Evolutionary conservation across 352 stramenopile species (phyloP).

Genomic region (Globisporangium cystogenes): DNA sequence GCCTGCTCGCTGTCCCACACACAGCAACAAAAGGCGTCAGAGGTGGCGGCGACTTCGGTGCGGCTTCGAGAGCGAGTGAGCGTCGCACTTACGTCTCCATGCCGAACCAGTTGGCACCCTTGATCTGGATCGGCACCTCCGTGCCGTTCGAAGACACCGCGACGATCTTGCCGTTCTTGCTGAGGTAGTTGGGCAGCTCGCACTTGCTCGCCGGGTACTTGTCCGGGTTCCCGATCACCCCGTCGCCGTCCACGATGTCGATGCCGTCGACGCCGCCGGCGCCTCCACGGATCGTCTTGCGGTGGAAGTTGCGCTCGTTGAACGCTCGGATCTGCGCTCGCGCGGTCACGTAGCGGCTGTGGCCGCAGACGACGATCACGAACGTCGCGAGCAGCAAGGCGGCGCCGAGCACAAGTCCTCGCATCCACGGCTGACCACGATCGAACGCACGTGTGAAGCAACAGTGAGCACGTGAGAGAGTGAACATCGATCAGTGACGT

Average conservation of each 20-base stretch:
- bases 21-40: not conserved
- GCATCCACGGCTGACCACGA: slow-evolving; percentile 2
- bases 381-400: not conserved
- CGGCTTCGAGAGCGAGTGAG: not conserved
- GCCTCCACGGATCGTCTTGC: slow-evolving; percentile 37
- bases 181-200: slow-evolving; percentile 48
- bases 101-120: slow-evolving; percentile 73
- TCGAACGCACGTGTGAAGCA: not conserved
- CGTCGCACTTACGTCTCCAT: slow-evolving; percentile 48
- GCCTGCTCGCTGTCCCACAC: slow-evolving; percentile 15
- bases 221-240: slow-evolving; percentile 47
- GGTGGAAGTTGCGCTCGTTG: slow-evolving; percentile 17
- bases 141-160: slow-evolving; percentile 34
- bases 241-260: slow-evolving; percentile 41
- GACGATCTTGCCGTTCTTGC: slow-evolving; percentile 20
- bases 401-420: not conserved
- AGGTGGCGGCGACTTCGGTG: not conserved
- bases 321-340: slow-evolving; percentile 16
- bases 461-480: not conserved
- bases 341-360: slow-evolving; percentile 1
- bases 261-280: slow-evolving; percentile 17
- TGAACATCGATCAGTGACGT: too few relatives aligned
- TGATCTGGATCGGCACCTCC: slow-evolving; percentile 44
- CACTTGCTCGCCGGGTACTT: slow-evolving; percentile 49
- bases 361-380: slow-evolving; percentile 3